phyloP scores from a whole-genome alignment of 2,329 filamentous ascomycete species.

The Clonostachys sp. region DNA sequence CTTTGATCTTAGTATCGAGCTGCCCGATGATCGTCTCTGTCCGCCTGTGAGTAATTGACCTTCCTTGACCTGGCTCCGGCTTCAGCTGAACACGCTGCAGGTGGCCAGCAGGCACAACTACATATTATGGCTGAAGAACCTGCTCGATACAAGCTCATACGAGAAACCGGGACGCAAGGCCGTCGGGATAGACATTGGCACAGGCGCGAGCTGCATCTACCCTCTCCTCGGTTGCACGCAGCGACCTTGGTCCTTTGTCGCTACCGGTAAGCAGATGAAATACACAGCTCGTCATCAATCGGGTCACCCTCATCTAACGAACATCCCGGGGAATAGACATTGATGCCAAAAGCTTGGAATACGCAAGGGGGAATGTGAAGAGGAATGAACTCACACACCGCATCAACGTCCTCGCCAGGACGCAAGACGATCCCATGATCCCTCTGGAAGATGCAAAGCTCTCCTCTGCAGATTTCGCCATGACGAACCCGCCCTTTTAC shows the following conservation, averaged over 20 bases:
- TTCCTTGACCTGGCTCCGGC: background rate
- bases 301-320: too few species aligned
- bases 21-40: constrained; percentile 78
- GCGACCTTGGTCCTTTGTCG: constrained; percentile 70
- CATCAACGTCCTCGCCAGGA: constrained; percentile 58
- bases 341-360: constrained; percentile 63
- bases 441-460: constrained; percentile 51
- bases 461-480: constrained; percentile 67
- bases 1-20: constrained; percentile 65
- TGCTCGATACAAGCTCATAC: constrained; percentile 69
- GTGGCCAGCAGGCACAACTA: constrained; percentile 76
- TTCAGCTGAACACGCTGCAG: constrained; percentile 12
- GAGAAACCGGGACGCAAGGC: constrained; percentile 42
- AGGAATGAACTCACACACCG: constrained; percentile 60
- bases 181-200: constrained; percentile 79
- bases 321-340: constrained; percentile 49
- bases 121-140: constrained; percentile 78
- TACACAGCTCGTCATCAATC: too few species aligned
- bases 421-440: constrained; percentile 51
- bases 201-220: constrained; percentile 89
- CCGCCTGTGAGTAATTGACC: constrained; percentile 60
- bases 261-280: constrained; percentile 38
- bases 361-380: constrained; percentile 62
- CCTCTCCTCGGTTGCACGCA: constrained; percentile 72
- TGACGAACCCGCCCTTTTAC: constrained; percentile 97